Evolutionary conservation across 2,329 filamentous ascomycete genomes (phyloP), one percentile per base, ranked within the genome.

Genomic region (Capronia americana): DNA sequence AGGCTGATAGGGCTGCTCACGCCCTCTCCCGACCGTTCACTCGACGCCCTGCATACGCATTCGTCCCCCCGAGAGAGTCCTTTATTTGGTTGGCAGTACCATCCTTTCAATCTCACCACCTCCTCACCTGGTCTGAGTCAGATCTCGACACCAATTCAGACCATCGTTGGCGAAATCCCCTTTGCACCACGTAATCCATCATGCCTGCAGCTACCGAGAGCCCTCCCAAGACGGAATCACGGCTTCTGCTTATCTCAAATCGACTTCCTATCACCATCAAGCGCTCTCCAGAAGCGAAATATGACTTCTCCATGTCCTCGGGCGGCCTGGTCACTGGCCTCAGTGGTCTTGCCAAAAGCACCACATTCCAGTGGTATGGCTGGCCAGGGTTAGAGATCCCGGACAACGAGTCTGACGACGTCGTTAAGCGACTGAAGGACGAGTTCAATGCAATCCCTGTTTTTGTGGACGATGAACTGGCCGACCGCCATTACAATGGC

Each of bases 301-400:
- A 97, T 82, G 87, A 89, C 75, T 97, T 96, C 79, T 92, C 91
- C 77, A 97, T 97, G 92, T 98, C 94, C 55, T 98, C 95, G 1
- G 95, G 95, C 65, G 95, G 95, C 48, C 87, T 99, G 48, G 95
- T 98, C 74, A 97, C 92, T 58, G 95, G 95, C 23, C 84, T 99
- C 68, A 96, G 92, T 72, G 95, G 95, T 28, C 82, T 98, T 65
- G 97, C 97, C 81, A 91, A 92, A 34, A 97, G 92, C 28, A 97
- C 93, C 26, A 94, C 90, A 72, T 98, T 98, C 80, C 92, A 95
- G 79, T 99, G 95, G 95, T 98, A 98, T 80, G 95, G 95, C 72
- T 98, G 95, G 94, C 93, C 95, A 0, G 95, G 95, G 44, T 82
- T 97, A 57, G 92, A 98, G 79, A 88, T 98, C 4, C 94, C 94